Conservation (phyloP, 495 filamentous ascomycete genomes). For the Penicillium steckii region DNA sequence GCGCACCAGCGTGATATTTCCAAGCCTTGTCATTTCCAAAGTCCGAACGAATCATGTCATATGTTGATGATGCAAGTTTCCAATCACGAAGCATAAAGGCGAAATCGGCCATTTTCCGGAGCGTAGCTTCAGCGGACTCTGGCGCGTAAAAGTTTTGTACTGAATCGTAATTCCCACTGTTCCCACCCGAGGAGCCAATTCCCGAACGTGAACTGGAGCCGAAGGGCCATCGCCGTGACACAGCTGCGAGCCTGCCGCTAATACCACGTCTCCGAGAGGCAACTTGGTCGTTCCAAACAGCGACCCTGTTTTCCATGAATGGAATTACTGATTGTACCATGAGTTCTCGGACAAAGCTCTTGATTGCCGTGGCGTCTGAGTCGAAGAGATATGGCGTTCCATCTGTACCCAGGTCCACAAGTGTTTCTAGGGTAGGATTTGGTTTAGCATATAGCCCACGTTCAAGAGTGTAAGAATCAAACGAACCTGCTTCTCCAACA, state of each 20-base stretch:
- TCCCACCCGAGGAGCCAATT: constrained; percentile 38
- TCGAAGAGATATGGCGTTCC: constrained; percentile 78
- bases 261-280: constrained; percentile 86
- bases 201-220: constrained; percentile 55
- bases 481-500: constrained; percentile 63
- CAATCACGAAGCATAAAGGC: constrained; percentile 95
- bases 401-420: constrained; percentile 65
- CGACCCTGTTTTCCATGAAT: constrained; percentile 87
- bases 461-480: not conserved
- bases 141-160: constrained; percentile 77
- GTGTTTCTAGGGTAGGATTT: constrained; percentile 27
- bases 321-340: constrained; percentile 89
- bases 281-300: constrained; percentile 96
- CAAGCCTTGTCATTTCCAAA: constrained; percentile 95
- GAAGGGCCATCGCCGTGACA: constrained; percentile 86
- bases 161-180: constrained; percentile 72
- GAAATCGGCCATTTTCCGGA: constrained; percentile 93
- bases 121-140: constrained; percentile 79
- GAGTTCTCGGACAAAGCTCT: constrained; percentile 86
- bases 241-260: constrained; percentile 84
- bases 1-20: constrained; percentile 87
- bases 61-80: constrained; percentile 86
- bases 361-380: constrained; percentile 83
- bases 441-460: constrained; percentile 19
- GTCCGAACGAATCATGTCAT: constrained; percentile 83